Conservation (phyloP, 2,329 filamentous ascomycete species). For the Alternaria burnsii region DNA sequence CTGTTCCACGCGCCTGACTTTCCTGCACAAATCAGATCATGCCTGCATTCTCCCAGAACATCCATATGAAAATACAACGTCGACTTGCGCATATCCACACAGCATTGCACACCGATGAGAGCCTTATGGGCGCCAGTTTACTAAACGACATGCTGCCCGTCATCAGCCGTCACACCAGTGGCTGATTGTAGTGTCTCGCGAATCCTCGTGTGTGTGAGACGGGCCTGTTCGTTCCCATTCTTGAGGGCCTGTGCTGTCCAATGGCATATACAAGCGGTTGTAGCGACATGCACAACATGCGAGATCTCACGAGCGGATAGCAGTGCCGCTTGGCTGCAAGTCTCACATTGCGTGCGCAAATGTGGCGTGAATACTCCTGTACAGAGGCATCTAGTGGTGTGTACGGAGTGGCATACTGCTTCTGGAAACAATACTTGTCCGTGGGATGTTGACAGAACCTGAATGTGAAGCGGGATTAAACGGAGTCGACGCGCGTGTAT, state of each 20-base stretch:
- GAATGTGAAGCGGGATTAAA: neutral
- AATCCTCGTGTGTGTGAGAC: slow-evolving; percentile 9
- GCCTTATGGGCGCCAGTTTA: slow-evolving; percentile 12
- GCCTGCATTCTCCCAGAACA: slow-evolving; percentile 5
- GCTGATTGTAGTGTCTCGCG: slow-evolving; percentile 8
- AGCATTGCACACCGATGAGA: slow-evolving; percentile 28
- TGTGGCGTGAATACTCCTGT: slow-evolving; percentile 2
- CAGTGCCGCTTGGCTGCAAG: neutral
- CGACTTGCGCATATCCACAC: slow-evolving; percentile 3
- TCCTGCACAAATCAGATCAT: slow-evolving; percentile 7
- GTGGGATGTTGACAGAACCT: neutral
- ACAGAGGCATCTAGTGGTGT: neutral
- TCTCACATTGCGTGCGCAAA: slow-evolving; percentile 4
- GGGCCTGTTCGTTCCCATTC: neutral
- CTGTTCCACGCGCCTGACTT: slow-evolving; percentile 1
- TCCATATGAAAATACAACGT: neutral
- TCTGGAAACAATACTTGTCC: neutral
- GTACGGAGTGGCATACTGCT: neutral
- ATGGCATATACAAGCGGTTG: slow-evolving; percentile 5
- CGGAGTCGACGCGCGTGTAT: neutral
- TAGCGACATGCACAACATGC: slow-evolving; percentile 9
- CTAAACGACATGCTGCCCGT: slow-evolving; percentile 20
- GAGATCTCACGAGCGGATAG: slow-evolving; percentile 6
- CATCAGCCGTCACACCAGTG: slow-evolving; percentile 23
- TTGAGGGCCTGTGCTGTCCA: neutral